Conservation (phyloP, 2,329 filamentous ascomycete genomes). For the Penicillium sp. region DNA sequence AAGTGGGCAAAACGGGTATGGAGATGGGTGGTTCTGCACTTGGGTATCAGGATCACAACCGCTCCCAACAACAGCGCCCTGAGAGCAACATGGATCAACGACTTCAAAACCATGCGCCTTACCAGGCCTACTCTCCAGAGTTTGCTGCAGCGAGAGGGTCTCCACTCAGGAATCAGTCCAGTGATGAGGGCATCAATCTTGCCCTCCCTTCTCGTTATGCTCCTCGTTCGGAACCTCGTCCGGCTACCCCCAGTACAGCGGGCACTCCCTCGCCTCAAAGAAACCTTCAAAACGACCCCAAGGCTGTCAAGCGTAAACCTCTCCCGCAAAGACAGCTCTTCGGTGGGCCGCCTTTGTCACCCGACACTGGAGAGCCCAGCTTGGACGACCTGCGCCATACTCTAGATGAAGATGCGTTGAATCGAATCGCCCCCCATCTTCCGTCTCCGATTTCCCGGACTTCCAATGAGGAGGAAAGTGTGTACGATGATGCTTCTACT, state of each 20-base stretch:
- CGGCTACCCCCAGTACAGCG: constrained; percentile 14
- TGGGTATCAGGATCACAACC: constrained; percentile 35
- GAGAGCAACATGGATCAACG: constrained; percentile 11
- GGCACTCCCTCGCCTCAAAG: constrained; percentile 16
- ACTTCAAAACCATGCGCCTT: constrained; percentile 1
- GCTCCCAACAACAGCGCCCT: constrained; percentile 27
- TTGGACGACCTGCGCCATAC: constrained; percentile 46
- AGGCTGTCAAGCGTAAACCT: constrained; percentile 55
- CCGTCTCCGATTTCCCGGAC: constrained; percentile 31
- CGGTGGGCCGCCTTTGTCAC: constrained; percentile 21
- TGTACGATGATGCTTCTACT: constrained; percentile 65
- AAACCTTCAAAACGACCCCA: constrained; percentile 42
- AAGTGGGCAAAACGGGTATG: constrained; percentile 60
- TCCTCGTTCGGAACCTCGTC: constrained; percentile 20
- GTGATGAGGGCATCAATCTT: constrained; percentile 22
- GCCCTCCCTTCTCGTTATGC: constrained; percentile 32
- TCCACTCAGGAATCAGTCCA: constrained; percentile 12
- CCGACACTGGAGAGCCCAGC: constrained; percentile 38
- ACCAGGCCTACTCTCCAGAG: neutral
- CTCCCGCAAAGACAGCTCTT: constrained; percentile 45
- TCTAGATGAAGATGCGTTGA: constrained; percentile 54
- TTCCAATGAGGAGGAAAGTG: constrained; percentile 41
- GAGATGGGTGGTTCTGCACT: constrained; percentile 40
- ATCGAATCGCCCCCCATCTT: constrained; percentile 46
- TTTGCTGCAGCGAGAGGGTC: constrained; percentile 2